Conservation (phyloP, 768 basidiomycete species). For the Tricholoma saponaceum region DNA sequence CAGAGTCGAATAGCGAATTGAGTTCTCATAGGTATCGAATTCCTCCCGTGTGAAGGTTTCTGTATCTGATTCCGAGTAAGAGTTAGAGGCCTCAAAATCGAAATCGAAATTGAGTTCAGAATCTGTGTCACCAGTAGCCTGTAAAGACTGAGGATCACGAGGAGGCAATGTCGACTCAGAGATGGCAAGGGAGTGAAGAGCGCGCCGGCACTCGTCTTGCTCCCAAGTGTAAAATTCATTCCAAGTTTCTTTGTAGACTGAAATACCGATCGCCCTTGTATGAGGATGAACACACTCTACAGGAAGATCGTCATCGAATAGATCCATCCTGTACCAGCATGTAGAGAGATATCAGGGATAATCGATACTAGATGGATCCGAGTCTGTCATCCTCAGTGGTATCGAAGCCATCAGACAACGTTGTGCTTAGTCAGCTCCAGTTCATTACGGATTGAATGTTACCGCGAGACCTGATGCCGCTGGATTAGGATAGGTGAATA, state of each 20-base stretch:
- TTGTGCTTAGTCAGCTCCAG: too few species aligned
- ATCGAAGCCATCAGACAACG: too few species aligned
- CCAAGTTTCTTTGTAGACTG: constrained; percentile 37
- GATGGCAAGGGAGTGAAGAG: constrained; percentile 1
- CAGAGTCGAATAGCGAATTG: constrained; percentile 10
- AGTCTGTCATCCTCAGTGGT: too few species aligned
- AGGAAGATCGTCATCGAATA: neutral
- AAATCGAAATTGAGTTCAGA: constrained; percentile 8
- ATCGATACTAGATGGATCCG: too few species aligned
- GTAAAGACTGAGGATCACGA: constrained; percentile 1
- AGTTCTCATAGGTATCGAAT: constrained; percentile 7
- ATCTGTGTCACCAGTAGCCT: neutral
- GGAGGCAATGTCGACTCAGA: neutral
- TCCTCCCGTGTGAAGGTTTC: constrained; percentile 15
- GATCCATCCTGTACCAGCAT: constrained; percentile 3
- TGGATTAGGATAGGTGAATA: too few species aligned
- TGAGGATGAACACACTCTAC: neutral
- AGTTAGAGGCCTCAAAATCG: neutral
- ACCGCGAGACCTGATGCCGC: too few species aligned
- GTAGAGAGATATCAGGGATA: neutral
- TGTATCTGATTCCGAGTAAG: neutral
- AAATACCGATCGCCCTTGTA: constrained; percentile 17
- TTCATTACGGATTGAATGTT: too few species aligned
- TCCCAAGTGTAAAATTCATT: constrained; percentile 46
- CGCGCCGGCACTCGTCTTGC: constrained; percentile 18